Percentiles rank a stretch among this genome's conserved stretches.
Evolutionary conservation across 192 early-diverging fungal genomes (phyloP).

Genomic region (Podochytrium sp.): DNA sequence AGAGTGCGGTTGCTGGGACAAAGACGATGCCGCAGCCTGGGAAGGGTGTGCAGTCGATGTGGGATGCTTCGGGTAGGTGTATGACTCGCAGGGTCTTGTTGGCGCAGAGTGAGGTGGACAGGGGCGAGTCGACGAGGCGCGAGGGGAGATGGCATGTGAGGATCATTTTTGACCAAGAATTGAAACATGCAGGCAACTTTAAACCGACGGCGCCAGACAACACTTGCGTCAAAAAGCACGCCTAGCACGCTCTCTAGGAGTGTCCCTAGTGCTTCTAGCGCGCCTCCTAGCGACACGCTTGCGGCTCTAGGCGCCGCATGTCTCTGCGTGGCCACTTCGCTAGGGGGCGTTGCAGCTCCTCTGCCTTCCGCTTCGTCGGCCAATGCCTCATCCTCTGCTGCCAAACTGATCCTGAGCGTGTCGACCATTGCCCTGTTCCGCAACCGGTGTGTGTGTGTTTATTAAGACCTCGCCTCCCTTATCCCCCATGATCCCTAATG

Average conservation of each 20-base stretch:
- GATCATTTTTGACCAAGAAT: too few species aligned
- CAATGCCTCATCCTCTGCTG: neutral
- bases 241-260: too few species aligned
- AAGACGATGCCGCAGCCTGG: constrained; percentile 5
- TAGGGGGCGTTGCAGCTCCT: too few species aligned
- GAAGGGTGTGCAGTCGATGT: constrained; percentile 2
- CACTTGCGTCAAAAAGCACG: too few species aligned
- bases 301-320: too few species aligned
- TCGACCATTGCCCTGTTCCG: neutral
- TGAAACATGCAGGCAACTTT: too few species aligned
- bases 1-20: neutral
- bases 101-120: neutral
- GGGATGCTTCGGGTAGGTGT: neutral
- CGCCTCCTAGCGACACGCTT: too few species aligned
- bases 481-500: neutral
- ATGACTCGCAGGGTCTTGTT: neutral
- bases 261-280: too few species aligned
- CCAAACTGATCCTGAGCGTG: neutral
- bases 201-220: too few species aligned
- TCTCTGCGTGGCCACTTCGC: too few species aligned
- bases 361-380: neutral
- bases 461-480: too few species aligned
- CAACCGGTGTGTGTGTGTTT: neutral
- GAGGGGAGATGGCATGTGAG: neutral
- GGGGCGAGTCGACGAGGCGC: neutral